Evolutionary conservation across 495 filamentous ascomycete genomes (phyloP), one percentile per base, ranked within the genome.

Genomic region (Friedmanniomyces endolithicus): DNA sequence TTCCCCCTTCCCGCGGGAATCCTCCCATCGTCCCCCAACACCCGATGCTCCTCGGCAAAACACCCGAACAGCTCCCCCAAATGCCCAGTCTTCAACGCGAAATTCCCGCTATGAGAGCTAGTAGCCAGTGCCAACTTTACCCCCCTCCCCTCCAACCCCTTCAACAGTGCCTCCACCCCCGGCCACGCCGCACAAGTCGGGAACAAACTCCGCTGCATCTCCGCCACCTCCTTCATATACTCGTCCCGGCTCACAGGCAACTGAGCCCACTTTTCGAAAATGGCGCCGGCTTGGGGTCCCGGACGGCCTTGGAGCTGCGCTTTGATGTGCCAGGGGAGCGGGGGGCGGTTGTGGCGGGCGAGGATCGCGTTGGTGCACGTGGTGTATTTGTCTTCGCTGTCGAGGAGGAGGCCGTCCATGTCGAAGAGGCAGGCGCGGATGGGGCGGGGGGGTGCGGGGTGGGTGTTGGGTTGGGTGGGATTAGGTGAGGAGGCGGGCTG

Each of bases 371-470:
- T 95, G 25, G 87, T 85, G 68, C 84, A 84, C 23, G 78, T 66
- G 0, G 87, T 92, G 73, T 97, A 97, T 54, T 85, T 77, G 67
- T 99, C 94, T 64, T 99, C 92, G 16, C 87, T 87, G 70, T 97
- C 83, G 58, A 98, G 82, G 19, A 98, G 77, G 25, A 98, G 83
- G 41, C 92, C 92, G 66, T 98, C 92, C 89, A 98, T 95, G 75
- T 98, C 92, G 66, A 99, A 99, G 55, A 99, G 83, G 71, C 89
- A 95, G 55, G 92, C 92, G 53, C 88, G 80, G 53, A 97, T 78
- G 45, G 49, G 50, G 48, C 24, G 48, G 35, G 53, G 43, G 25
- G 31, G 14, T 16, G 33, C 35, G 50, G 35, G 7, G n/a, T 6
- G 33, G 31, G 35, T 19, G 6, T 50, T 7, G 48, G 11, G 34